Percentiles rank a stretch among this genome's conserved stretches.
These are phyloP conservation scores for Dendrobium officinale DNA, from an alignment of 106 monocot genomes.

Conservation along the genomic window DNA sequence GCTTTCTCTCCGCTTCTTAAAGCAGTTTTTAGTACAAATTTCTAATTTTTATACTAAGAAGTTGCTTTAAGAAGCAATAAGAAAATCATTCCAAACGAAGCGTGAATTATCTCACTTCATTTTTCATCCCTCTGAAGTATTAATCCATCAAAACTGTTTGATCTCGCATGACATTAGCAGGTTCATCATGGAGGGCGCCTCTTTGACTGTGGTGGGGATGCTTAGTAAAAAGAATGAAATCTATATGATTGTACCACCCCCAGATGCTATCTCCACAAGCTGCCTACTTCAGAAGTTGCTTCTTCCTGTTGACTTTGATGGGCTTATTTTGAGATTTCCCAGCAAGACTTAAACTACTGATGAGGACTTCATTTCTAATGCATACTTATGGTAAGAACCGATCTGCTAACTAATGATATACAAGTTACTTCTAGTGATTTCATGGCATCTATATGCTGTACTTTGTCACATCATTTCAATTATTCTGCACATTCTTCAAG, in stretches of 20 bases:
- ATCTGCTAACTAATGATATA: not conserved
- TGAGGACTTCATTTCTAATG: not conserved
- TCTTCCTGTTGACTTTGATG: slow-evolving; percentile 64
- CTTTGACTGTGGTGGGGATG: slow-evolving; percentile 67
- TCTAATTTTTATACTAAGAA: no score
- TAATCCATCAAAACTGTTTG: not conserved
- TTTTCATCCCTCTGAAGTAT: no score
- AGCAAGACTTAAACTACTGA: not conserved
- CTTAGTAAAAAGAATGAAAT: slow-evolving; percentile 40
- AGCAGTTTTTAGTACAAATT: no score
- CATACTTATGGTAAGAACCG: not conserved
- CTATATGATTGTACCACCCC: slow-evolving; percentile 49
- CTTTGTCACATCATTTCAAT: no score
- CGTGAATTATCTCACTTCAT: no score
- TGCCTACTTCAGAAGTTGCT: slow-evolving; percentile 52
- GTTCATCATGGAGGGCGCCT: slow-evolving; percentile 60
- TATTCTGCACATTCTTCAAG: no score
- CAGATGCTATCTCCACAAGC: slow-evolving; percentile 54
- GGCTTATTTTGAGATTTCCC: slow-evolving; percentile 42
- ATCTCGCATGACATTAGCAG: slow-evolving; percentile 24
- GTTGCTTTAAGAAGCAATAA: no score
- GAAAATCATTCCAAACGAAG: no score
- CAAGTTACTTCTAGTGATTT: not conserved
- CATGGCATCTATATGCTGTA: no score
- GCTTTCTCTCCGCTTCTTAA: no score